Percentiles rank a stretch among this genome's conserved stretches.
Conservation (phyloP, 148 eudicot species). For the Fagopyrum esculentum region DNA sequence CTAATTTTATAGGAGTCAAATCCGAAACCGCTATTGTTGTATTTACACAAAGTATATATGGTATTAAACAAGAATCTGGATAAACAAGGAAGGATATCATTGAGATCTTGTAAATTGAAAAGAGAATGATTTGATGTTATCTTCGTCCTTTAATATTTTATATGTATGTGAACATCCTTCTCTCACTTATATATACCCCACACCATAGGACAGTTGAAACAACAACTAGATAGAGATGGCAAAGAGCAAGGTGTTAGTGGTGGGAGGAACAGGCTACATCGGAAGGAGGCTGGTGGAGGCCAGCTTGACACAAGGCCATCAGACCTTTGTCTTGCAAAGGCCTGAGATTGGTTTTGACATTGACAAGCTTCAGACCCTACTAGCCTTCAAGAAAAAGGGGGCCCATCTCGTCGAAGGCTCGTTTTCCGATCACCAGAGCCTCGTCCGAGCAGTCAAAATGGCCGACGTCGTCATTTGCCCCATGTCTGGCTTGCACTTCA, state of each 20-base stretch:
- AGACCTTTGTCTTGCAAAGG: slow-evolving; percentile 46
- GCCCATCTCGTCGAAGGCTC: slow-evolving; percentile 56
- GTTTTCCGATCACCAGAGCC: slow-evolving; percentile 62
- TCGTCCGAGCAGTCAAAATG: slow-evolving; percentile 58
- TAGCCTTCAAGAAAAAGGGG: slow-evolving; percentile 52
- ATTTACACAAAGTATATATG: too few relatives aligned
- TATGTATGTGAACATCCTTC: too few relatives aligned
- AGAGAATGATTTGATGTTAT: too few relatives aligned
- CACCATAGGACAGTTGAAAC: neutral
- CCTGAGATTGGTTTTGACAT: slow-evolving; percentile 51
- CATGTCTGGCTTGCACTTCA: slow-evolving; percentile 62
- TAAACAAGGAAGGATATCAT: too few relatives aligned
- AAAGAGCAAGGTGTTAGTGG: slow-evolving; percentile 51
- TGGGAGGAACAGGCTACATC: slow-evolving; percentile 66
- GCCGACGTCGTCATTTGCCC: slow-evolving; percentile 77
- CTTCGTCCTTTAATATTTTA: too few relatives aligned
- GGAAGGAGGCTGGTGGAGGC: slow-evolving; percentile 49
- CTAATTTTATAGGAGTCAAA: too few relatives aligned
- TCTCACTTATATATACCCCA: too few relatives aligned
- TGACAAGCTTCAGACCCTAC: slow-evolving; percentile 46
- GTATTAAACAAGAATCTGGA: too few relatives aligned
- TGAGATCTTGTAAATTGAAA: too few relatives aligned
- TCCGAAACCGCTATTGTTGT: too few relatives aligned
- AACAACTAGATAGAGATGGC: slow-evolving; percentile 17
- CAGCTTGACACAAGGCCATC: slow-evolving; percentile 43